phyloP scores from a whole-genome alignment of 2,329 filamentous ascomycete genomes.

The Coniosporium tulheliwenetii region DNA sequence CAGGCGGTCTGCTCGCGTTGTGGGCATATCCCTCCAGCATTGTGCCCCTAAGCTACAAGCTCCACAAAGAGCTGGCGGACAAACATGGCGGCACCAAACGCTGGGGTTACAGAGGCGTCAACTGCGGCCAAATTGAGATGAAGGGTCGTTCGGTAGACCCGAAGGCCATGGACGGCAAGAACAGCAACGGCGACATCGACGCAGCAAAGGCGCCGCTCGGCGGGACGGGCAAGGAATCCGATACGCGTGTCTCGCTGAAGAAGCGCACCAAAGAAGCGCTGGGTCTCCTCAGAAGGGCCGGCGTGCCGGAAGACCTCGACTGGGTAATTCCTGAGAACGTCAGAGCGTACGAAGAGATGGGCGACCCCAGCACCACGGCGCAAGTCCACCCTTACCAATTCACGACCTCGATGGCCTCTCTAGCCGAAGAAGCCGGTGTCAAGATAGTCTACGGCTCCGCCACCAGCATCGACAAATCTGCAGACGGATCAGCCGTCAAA shows the following conservation, averaged over 20 bases:
- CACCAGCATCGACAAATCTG: conserved; percentile 44
- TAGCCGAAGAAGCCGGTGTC: conserved; percentile 47
- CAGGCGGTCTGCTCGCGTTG: conserved; percentile 73
- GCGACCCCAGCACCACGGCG: conserved; percentile 62
- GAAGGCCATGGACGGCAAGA: conserved; percentile 11
- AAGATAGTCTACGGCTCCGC: conserved; percentile 54
- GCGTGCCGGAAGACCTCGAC: conserved; percentile 62
- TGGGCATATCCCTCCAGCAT: conserved; percentile 84
- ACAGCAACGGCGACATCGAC: conserved; percentile 11
- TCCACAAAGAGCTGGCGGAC: conserved; percentile 72
- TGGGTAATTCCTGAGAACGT: conserved; percentile 63
- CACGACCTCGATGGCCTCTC: conserved; percentile 64
- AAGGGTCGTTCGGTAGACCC: conserved; percentile 22
- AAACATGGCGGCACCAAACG: conserved; percentile 61
- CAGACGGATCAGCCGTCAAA: conserved; percentile 32
- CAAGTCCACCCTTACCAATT: conserved; percentile 92
- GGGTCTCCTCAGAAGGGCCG: conserved; percentile 36
- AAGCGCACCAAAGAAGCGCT: conserved; percentile 37
- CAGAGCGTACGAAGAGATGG: conserved; percentile 67
- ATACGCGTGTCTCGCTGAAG: conserved; percentile 33
- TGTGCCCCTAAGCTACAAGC: conserved; percentile 68
- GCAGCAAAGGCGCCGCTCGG: conserved; percentile 14
- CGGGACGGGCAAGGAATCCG: conserved; percentile 8
- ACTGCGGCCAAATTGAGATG: conserved; percentile 52
- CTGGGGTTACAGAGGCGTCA: conserved; percentile 77